Percentiles rank a stretch among this genome's conserved stretches.
These are phyloP conservation scores for Ophioceras dolichostomum DNA, from an alignment of 2,329 filamentous ascomycete species.

Conservation along the genomic window DNA sequence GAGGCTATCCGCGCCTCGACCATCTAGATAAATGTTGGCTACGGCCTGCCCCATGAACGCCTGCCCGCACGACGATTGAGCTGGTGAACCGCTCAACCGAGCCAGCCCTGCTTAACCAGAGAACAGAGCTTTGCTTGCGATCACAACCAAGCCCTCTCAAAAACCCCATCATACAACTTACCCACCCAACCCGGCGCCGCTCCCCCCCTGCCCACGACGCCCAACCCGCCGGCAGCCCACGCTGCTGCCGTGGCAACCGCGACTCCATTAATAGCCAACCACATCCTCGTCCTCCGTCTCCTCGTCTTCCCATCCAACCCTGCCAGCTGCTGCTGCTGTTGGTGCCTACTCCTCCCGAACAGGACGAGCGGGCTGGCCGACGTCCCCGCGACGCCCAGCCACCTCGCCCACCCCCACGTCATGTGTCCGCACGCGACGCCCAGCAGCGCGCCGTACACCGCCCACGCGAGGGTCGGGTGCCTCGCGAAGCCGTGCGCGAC, in stretches of 20 bases:
- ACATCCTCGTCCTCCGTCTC: slow-evolving; percentile 43
- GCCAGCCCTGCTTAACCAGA: too few species aligned
- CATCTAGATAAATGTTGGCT: too few species aligned
- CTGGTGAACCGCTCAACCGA: too few species aligned
- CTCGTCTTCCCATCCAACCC: slow-evolving; percentile 32
- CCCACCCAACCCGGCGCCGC: slow-evolving; percentile 66
- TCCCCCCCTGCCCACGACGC: slow-evolving; percentile 63
- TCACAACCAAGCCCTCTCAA: slow-evolving; percentile 11
- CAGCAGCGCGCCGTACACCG: slow-evolving; percentile 59
- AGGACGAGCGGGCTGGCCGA: neutral
- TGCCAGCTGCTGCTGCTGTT: too few species aligned
- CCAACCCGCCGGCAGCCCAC: slow-evolving; percentile 77
- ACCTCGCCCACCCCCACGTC: slow-evolving; percentile 76
- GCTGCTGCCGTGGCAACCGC: slow-evolving; percentile 43
- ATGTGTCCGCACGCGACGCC: slow-evolving; percentile 61
- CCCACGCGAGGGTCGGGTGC: slow-evolving; percentile 52
- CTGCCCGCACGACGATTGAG: too few species aligned
- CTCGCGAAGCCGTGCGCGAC: slow-evolving; percentile 75
- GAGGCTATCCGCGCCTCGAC: too few species aligned
- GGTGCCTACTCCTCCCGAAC: too few species aligned
- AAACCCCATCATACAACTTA: slow-evolving; percentile 67
- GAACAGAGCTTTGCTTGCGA: too few species aligned
- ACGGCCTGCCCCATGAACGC: too few species aligned
- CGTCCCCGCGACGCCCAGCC: slow-evolving; percentile 50
- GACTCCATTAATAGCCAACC: slow-evolving; percentile 59